Evolutionary conservation across 2,329 filamentous ascomycete species (phyloP).

Genomic region (Botrytis porri): DNA sequence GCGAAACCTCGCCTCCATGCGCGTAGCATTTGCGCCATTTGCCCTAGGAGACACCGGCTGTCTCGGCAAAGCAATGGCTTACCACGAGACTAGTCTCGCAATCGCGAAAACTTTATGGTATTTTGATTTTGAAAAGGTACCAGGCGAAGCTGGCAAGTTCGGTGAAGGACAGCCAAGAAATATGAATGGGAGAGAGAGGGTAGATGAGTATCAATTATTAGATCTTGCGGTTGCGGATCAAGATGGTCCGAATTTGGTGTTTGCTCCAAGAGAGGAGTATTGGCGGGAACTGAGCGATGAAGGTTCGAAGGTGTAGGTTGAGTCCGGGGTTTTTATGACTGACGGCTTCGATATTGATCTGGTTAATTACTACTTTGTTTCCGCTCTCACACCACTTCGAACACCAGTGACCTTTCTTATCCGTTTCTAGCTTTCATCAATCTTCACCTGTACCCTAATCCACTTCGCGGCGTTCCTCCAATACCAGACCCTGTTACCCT

Average conservation of each 20-base stretch:
- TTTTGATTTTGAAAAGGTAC: not conserved
- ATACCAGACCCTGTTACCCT: too few species aligned
- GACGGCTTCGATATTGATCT: not conserved
- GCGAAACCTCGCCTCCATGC: not conserved
- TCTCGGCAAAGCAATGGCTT: not conserved
- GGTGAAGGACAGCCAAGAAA: not conserved
- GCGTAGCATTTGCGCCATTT: not conserved
- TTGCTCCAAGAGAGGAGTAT: not conserved
- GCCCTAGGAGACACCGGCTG: not conserved
- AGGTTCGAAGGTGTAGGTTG: not conserved
- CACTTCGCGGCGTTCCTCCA: too few species aligned
- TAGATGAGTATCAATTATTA: not conserved
- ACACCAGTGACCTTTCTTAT: not conserved
- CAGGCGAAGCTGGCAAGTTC: not conserved
- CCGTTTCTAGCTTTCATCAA: not conserved
- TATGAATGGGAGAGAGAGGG: not conserved
- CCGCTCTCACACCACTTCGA: not conserved
- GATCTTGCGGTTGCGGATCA: not conserved
- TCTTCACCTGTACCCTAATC: too few species aligned
- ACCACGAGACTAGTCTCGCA: not conserved
- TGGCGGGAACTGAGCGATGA: not conserved
- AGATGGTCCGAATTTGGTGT: not conserved
- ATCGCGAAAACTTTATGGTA: not conserved
- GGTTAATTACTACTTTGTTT: not conserved
- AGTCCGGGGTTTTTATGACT: not conserved